Evolutionary conservation across 495 filamentous ascomycete species (phyloP).

Genomic region (Penicillium lagena): DNA sequence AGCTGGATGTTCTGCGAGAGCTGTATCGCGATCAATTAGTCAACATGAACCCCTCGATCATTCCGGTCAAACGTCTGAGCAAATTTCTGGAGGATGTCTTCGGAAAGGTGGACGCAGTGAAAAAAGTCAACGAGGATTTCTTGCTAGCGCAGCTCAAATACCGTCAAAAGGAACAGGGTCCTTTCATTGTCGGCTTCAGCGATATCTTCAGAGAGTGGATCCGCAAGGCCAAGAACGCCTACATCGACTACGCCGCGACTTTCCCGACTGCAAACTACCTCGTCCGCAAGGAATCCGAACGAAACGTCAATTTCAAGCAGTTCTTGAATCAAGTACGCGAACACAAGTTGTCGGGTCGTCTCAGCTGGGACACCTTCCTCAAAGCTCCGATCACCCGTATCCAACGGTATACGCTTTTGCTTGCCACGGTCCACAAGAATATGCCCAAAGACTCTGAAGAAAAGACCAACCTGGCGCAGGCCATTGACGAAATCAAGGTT

Average conservation of each 20-base stretch:
- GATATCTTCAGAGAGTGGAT: slow-evolving; percentile 99
- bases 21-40: slow-evolving; percentile 82
- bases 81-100: slow-evolving; percentile 84
- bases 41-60: slow-evolving; percentile 70
- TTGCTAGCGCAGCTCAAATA: slow-evolving; percentile 96
- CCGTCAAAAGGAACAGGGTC: slow-evolving; percentile 92
- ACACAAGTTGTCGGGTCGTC: slow-evolving; percentile 73
- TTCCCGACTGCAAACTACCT: slow-evolving; percentile 80
- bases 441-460: slow-evolving; percentile 83
- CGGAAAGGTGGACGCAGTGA: slow-evolving; percentile 81
- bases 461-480: slow-evolving; percentile 74
- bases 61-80: slow-evolving; percentile 62
- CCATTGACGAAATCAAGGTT: slow-evolving; percentile 90
- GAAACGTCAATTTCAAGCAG: slow-evolving; percentile 78
- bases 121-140: slow-evolving; percentile 87
- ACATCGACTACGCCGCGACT: slow-evolving; percentile 85
- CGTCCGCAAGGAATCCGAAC: slow-evolving; percentile 75
- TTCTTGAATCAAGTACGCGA: slow-evolving; percentile 76
- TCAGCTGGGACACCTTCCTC: slow-evolving; percentile 91
- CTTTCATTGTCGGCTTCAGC: slow-evolving; percentile 89
- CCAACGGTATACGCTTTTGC: slow-evolving; percentile 81
- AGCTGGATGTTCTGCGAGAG: slow-evolving; percentile 73
- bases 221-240: slow-evolving; percentile 79
- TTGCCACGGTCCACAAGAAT: slow-evolving; percentile 77
- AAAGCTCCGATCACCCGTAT: slow-evolving; percentile 90